A percentile compares a stretch with the other conserved stretches of the same genome.
phyloP scores from a whole-genome alignment of 805 yeast species.

The Candida nitratophila region DNA sequence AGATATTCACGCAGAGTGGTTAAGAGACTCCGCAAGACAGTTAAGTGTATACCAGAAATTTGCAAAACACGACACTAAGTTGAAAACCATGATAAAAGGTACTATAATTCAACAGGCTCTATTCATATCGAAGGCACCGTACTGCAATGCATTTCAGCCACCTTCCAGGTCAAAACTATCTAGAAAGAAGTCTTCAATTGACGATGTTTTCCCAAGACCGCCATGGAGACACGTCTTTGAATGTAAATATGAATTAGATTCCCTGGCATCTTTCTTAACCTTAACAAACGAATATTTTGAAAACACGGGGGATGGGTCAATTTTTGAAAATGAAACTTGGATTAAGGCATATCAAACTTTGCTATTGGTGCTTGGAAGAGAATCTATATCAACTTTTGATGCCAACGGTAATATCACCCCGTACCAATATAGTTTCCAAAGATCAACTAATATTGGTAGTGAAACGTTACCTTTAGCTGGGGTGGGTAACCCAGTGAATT shows the following conservation, averaged over 20 bases:
- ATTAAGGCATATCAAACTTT: slow-evolving; percentile 46
- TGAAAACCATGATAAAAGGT: slow-evolving; percentile 55
- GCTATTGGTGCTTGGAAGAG: slow-evolving; percentile 47
- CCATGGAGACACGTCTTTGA: slow-evolving; percentile 73
- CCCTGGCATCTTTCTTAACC: slow-evolving; percentile 75
- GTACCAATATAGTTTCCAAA: slow-evolving; percentile 59
- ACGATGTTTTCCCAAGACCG: slow-evolving; percentile 62
- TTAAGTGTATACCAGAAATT: slow-evolving; percentile 67
- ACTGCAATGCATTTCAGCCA: slow-evolving; percentile 90
- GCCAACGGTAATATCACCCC: slow-evolving; percentile 39
- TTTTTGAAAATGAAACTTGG: slow-evolving; percentile 48
- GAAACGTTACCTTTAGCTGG: slow-evolving; percentile 80
- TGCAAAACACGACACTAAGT: slow-evolving; percentile 39
- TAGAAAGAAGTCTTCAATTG: slow-evolving; percentile 47
- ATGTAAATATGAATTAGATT: slow-evolving; percentile 85
- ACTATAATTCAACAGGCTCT: slow-evolving; percentile 77
- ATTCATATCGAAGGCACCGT: slow-evolving; percentile 57
- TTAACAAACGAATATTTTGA: slow-evolving; percentile 64
- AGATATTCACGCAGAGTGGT: slow-evolving; percentile 91
- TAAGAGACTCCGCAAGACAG: slow-evolving; percentile 82
- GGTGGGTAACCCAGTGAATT: slow-evolving; percentile 76
- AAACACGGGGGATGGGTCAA: slow-evolving; percentile 41
- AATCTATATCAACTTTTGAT: slow-evolving; percentile 55
- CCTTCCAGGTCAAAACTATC: slow-evolving; percentile 48
- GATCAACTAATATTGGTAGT: slow-evolving; percentile 67